These are phyloP conservation scores for Suillus alpinus DNA, from an alignment of 768 basidiomycete species.

Conservation along the genomic window DNA sequence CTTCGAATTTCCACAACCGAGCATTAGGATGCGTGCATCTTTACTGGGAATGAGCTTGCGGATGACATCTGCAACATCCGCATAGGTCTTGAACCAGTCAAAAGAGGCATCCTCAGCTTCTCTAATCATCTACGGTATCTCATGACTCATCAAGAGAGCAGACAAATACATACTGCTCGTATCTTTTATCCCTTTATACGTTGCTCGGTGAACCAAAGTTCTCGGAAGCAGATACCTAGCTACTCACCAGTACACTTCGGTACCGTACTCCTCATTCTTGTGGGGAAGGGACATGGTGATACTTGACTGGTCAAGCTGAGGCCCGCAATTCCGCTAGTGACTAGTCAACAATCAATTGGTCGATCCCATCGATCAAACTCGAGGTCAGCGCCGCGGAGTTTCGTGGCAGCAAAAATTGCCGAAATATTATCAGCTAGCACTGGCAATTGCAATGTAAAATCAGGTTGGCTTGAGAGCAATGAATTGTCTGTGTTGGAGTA, in stretches of 20 bases:
- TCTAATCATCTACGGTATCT: conserved; percentile 33
- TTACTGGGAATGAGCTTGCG: conserved; percentile 62
- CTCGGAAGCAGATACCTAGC: not conserved
- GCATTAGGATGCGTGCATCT: conserved; percentile 64
- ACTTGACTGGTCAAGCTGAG: not conserved
- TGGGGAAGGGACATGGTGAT: conserved; percentile 42
- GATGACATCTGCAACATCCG: conserved; percentile 63
- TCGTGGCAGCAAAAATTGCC: no score
- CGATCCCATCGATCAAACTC: no score
- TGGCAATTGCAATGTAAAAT: no score
- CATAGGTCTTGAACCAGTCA: conserved; percentile 88
- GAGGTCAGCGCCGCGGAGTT: not conserved
- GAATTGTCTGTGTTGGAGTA: not conserved
- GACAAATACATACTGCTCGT: conserved; percentile 49
- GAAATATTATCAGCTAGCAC: no score
- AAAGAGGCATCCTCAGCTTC: conserved; percentile 59
- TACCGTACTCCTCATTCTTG: conserved; percentile 69
- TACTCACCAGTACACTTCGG: conserved; percentile 65
- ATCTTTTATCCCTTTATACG: conserved; percentile 62
- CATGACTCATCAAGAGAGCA: not conserved
- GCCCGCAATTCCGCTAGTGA: not conserved
- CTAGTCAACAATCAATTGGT: not conserved
- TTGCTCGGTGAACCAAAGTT: not conserved
- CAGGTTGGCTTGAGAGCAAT: not conserved
- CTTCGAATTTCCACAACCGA: conserved; percentile 83